Evolutionary conservation across 148 eudicot species (phyloP), one percentile per base, ranked within the genome.

Genomic region (Agrostemma githago): DNA sequence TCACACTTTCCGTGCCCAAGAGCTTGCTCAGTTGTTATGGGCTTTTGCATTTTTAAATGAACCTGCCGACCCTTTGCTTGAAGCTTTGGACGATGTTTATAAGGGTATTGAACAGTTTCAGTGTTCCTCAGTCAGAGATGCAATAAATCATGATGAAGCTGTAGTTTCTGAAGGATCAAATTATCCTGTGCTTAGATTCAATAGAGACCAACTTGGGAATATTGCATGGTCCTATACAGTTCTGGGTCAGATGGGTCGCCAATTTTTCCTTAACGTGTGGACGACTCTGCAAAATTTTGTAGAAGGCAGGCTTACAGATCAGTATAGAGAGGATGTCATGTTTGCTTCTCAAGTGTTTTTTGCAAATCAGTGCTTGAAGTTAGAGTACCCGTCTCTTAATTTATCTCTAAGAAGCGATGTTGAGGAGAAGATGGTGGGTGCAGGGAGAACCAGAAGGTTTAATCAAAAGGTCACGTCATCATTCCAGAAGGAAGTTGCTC

Each of bases 211-310:
- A 67, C 93, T 95, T n/a, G 98, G 97, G 26, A 92, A 88, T 77
- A 87, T 95, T 19, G 88, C 96, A 61, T 95, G 98, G 98, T 92
- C 96, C 40, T 92, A 85, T 81, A 89, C 93, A 46, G 97, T 84
- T 83, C 78, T 92, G 39, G 98, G 97, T 66, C 76, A 84, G 72
- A 73, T 95, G 85, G 79, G 87, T 57, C 78, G 88, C 62, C 79
- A 26, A 15, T 95, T 90, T 84, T 92, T 95, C 68, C 76, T 62
- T 62, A 82, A 86, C 73, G 86, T 88, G 51, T 95, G 98, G 98
- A 81, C 17, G 72, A 86, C 88, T 41, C 78, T 95, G 51, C 83
- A 85, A 68, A 80, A 68, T 56, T 87, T 88, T 74, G 88, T 83
- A 82, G 92, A 88, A 85, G 88, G 83, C 68, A 84, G 75, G 53